A percentile compares a stretch with the other conserved stretches of the same genome.
Evolutionary conservation across 2,329 filamentous ascomycete genomes (phyloP).

Genomic region (Periconia digitata): DNA sequence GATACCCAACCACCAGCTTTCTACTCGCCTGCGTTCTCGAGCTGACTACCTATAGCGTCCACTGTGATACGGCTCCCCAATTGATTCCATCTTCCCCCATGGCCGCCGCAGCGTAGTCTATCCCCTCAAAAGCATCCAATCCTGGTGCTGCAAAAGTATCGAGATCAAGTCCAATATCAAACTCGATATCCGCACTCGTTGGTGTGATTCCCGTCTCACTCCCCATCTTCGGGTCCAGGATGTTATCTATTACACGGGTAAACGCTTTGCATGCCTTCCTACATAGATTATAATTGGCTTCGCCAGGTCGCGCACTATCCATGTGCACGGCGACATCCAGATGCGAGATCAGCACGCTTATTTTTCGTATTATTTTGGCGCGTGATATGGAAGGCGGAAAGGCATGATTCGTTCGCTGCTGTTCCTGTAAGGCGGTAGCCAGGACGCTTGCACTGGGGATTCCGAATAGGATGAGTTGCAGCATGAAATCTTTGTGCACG

Average conservation of each 20-base stretch:
- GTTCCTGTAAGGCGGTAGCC: constrained; percentile 31
- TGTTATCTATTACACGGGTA: constrained; percentile 32
- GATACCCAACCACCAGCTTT: not conserved
- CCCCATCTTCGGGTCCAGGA: constrained; percentile 24
- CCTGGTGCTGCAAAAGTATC: constrained; percentile 28
- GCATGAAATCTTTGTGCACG: constrained; percentile 32
- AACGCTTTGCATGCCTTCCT: constrained; percentile 33
- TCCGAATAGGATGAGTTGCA: constrained; percentile 31
- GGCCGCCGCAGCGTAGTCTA: constrained; percentile 24
- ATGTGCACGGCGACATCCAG: constrained; percentile 36
- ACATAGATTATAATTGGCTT: constrained; percentile 39
- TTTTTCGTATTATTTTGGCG: constrained; percentile 41
- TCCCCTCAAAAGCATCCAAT: constrained; percentile 30
- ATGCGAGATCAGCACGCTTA: constrained; percentile 44
- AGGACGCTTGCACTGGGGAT: constrained; percentile 32
- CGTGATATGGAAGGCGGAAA: constrained; percentile 38
- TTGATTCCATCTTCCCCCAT: constrained; percentile 14
- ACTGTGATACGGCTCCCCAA: constrained; percentile 26
- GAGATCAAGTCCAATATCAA: constrained; percentile 20
- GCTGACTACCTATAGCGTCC: constrained; percentile 15
- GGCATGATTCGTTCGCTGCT: constrained; percentile 24
- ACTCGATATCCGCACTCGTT: constrained; percentile 12
- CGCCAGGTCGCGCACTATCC: constrained; percentile 34
- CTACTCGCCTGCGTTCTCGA: not conserved
- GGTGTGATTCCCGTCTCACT: constrained; percentile 16